phyloP scores from a whole-genome alignment of 371 early-diverging fungal species.

The Fennellomyces sp. region DNA sequence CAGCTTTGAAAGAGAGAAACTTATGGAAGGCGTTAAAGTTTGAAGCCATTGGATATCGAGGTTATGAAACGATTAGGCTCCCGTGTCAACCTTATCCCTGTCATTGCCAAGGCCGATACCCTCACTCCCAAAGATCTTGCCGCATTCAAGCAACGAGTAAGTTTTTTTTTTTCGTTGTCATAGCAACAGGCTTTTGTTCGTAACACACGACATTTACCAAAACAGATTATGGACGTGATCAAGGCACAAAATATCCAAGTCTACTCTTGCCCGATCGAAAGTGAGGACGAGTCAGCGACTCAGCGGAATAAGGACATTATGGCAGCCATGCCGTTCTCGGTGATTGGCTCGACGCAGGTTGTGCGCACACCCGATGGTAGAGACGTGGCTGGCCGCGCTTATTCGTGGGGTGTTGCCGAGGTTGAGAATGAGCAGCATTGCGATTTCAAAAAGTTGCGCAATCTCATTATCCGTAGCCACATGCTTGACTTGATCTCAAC shows the following conservation, averaged over 20 bases:
- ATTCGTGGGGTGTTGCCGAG: conserved; percentile 94
- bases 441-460: conserved; percentile 93
- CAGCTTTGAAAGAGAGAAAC: too few species aligned
- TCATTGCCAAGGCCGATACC: conserved; percentile 73
- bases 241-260: conserved; percentile 74
- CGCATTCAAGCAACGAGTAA: conserved; percentile 75
- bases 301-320: conserved; percentile 79
- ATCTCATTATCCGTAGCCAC: conserved; percentile 89
- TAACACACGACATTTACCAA: neutral
- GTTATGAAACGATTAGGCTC: conserved; percentile 86
- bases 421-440: conserved; percentile 90
- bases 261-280: conserved; percentile 79
- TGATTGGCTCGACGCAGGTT: conserved; percentile 89
- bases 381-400: conserved; percentile 84
- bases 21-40: too few species aligned
- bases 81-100: conserved; percentile 89
- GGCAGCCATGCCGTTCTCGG: conserved; percentile 92
- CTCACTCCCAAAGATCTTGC: conserved; percentile 79
- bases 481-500: conserved; percentile 90
- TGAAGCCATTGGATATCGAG: conserved; percentile 91
- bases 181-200: neutral
- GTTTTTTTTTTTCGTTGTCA: neutral
- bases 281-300: conserved; percentile 82
- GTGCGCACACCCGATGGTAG: conserved; percentile 78
- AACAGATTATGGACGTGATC: conserved; percentile 73